Evolutionary conservation across 495 filamentous ascomycete genomes (phyloP).

Genomic region (Aspergillus olivimuriae): DNA sequence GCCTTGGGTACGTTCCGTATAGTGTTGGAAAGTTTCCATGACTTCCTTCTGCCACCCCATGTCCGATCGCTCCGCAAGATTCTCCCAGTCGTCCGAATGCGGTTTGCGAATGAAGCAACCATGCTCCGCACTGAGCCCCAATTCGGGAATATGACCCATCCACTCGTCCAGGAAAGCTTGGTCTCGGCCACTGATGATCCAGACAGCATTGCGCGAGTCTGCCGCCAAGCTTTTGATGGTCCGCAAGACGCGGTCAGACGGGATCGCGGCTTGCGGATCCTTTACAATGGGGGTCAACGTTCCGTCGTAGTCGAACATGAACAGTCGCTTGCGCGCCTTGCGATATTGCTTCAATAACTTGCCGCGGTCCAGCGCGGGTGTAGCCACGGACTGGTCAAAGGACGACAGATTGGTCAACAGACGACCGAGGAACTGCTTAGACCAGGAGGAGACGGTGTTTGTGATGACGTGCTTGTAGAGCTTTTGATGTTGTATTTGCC

Average conservation of each 20-base stretch:
- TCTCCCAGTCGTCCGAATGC: constrained; percentile 68
- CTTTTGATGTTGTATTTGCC: constrained; percentile 40
- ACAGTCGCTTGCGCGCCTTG: constrained; percentile 65
- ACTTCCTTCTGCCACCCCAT: constrained; percentile 88
- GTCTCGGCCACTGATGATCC: constrained; percentile 94
- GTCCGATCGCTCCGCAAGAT: constrained; percentile 71
- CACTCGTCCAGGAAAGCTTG: constrained; percentile 81
- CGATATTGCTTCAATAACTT: constrained; percentile 65
- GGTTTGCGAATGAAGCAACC: constrained; percentile 88
- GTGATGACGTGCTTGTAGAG: constrained; percentile 79
- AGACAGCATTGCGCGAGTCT: constrained; percentile 79
- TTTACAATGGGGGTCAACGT: constrained; percentile 94
- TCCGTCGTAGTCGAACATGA: constrained; percentile 98
- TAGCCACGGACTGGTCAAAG: constrained; percentile 65
- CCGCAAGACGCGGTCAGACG: constrained; percentile 71
- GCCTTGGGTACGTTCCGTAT: constrained; percentile 77
- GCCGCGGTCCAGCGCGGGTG: constrained; percentile 70
- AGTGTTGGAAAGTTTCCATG: constrained; percentile 72
- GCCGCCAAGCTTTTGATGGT: constrained; percentile 73
- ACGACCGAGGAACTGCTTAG: constrained; percentile 63
- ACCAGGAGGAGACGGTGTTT: constrained; percentile 80
- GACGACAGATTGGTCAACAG: constrained; percentile 73
- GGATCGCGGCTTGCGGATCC: constrained; percentile 80
- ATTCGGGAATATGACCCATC: constrained; percentile 74
- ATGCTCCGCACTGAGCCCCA: constrained; percentile 92